Evolutionary conservation across 2,329 filamentous ascomycete genomes (phyloP), one percentile per base, ranked within the genome.

Genomic region (Microdochium trichocladiopsis): DNA sequence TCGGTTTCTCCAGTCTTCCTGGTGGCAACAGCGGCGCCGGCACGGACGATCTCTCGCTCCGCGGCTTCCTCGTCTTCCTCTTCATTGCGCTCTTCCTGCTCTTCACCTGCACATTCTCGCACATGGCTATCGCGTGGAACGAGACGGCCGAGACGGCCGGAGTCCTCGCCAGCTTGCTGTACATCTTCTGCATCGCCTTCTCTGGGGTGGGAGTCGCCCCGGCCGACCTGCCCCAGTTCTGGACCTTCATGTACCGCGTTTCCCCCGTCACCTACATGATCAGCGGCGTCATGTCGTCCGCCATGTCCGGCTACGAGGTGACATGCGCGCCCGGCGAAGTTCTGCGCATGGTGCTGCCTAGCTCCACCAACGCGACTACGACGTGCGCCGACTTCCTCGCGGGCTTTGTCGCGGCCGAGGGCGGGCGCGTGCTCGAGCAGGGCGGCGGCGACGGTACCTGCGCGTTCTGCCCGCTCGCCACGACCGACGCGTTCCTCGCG

Each of bases 231-330:
- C 87, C 88, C 0, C 72, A 80, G 5, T 91, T 92, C 76, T 93
- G 88, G 87, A 84, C 86, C 60, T 90, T 90, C 74, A 88, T 91
- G 84, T 93, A 93, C 69, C 82, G 87, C 48, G 71, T 91, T 49
- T 90, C 86, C 0, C 90, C 91, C 0, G 88, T 96, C 60, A 92
- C 87, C 0, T 96, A 95, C 65, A 72, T 94, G 16, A 82, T 93
- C 24, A 78, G 79, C 10, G 88, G 84, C 22, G 83, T 95, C 72
- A 67, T 93, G 0, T 78, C 85, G 0, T 80, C 80, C 0, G 88
- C 82, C 2, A 72, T 95, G 4, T 87, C 87, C 41, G 84, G 87
- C 60, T 82, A 81, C 0, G 49, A 69, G 0, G 83, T 93, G 28
- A 58, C 65, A 0, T 96, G 91, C 66, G 81, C 87, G 0, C 57